Evolutionary conservation across 108 stramenopile genomes (phyloP), one percentile per base, ranked within the genome.

Genomic region (Skeletonema tropicum): DNA sequence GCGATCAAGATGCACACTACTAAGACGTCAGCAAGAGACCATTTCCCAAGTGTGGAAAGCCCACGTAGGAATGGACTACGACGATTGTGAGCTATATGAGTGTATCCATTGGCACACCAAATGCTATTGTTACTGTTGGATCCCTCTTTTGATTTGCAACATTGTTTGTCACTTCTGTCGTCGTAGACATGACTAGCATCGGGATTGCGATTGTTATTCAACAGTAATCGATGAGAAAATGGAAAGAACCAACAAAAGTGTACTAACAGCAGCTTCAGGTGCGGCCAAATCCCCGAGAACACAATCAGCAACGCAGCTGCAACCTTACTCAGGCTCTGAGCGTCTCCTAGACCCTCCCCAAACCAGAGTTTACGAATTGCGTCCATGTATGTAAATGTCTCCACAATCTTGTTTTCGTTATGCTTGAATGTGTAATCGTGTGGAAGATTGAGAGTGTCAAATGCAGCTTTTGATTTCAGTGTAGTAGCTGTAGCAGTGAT

Each of bases 1-100:
- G 90, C 92, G 23, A 95, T 92, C 82, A 95, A 88, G 73, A 92
- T 92, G 77, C 94, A 95, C 3, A 95, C 91, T 12, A 90, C 89
- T 59, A 92, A 68, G 4, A 92, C 90, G 74, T 95, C 94, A 10
- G 92, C 94, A 70, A 92, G 67, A 21, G 87, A 86, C 90, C 90
- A 92, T 71, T 95, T 95, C 6, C 94, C 94, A 49, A 95, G 77
- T 15, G 83, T 86, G 35, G 85, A 82, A 11, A 95, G 73, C 60
- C 77, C 86, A 6, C 79, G 77, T 23, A 95, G 64, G 41, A 87
- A 83, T 3, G 82, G 75, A 3, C 85, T 85, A 33, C 94, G 88
- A 5, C 65, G 65, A 0, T 65, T 70, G 30, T 42, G 66, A 12
- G 83, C 71, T 19, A 57, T 15, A 26, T 61, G 69, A 19, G 32